Evolutionary conservation across 441 rosid species (phyloP), one percentile per base, ranked within the genome.

Genomic region (Adansonia rubrostipa): DNA sequence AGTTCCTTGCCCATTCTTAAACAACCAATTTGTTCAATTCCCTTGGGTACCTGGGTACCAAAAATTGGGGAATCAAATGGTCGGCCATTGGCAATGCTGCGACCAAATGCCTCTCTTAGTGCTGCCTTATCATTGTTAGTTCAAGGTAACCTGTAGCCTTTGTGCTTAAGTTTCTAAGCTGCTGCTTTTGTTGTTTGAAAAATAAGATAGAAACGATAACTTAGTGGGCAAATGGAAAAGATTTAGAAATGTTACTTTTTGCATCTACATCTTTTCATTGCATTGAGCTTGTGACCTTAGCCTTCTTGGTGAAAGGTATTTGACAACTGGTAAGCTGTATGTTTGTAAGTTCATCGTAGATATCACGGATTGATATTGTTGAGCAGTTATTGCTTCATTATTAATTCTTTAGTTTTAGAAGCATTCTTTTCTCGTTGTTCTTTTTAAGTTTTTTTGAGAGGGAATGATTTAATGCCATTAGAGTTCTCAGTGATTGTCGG

Each of bases 11-110:
- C 94, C 14, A 80, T 92, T 78, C 91, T 92, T 80, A 92, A 89
- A 81, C 94, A 86, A 73, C 91, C 94, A 66, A 80, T 92, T 61
- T 88, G 84, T 82, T 81, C 92, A 74, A 81, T 92, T 77, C 93
- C 82, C 45, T 79, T 90, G 80, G 94, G 94, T 65, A 88, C 94
- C 19, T 89, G 97, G 96, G 90, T 92, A 82, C 90, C 91, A 44
- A 85, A 85, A 84, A 84, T 92, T 60, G 92, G 92, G 63, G 92
- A 92, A 76, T 67, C 93, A 71, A 89, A 81, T 84, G 82, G 88
- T 71, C 84, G 81, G 63, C 88, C 91, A 17, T 81, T 89, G 56
- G 87, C 90, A 45, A 85, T 89, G 84, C 76, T 90, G 82, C 89
- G 83, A 79, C 92, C 92, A 79, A 85, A 84, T 75, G 88, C 91